These are phyloP conservation scores for Sclerotinia borealis DNA, from an alignment of 2,329 filamentous ascomycete genomes.

Conservation along the genomic window DNA sequence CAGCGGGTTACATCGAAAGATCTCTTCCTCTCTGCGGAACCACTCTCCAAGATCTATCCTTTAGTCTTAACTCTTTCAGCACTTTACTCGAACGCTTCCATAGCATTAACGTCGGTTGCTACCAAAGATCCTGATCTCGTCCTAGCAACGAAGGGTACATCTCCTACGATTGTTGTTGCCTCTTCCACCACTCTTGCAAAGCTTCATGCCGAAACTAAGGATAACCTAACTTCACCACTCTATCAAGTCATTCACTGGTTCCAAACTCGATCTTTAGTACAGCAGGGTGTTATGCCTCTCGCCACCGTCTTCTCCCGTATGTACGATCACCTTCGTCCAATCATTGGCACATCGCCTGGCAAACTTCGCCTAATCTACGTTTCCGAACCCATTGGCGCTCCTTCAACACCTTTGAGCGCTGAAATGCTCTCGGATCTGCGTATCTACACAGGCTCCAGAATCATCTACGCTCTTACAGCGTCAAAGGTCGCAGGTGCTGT, in stretches of 20 bases:
- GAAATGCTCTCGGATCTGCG: constrained; percentile 72
- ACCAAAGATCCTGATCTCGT: constrained; percentile 64
- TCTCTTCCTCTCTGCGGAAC: constrained; percentile 78
- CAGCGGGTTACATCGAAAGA: constrained; percentile 72
- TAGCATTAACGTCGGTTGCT: constrained; percentile 85
- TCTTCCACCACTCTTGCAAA: constrained; percentile 67
- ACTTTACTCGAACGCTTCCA: constrained; percentile 74
- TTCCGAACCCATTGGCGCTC: constrained; percentile 63
- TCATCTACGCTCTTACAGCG: constrained; percentile 80
- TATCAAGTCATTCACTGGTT: constrained; percentile 65
- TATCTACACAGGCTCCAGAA: constrained; percentile 69
- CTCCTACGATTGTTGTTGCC: constrained; percentile 77
- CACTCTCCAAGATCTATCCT: constrained; percentile 72
- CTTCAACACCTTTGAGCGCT: constrained; percentile 59
- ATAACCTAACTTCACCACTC: constrained; percentile 54
- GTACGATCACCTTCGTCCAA: constrained; percentile 53
- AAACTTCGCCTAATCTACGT: constrained; percentile 78
- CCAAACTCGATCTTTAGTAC: constrained; percentile 61
- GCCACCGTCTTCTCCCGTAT: constrained; percentile 57
- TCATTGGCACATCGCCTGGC: constrained; percentile 56
- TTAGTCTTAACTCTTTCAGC: constrained; percentile 75
- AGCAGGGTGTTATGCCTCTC: constrained; percentile 67
- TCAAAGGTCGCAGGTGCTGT: constrained; percentile 81
- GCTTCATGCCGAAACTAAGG: constrained; percentile 57
- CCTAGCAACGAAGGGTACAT: constrained; percentile 65